Conservation (phyloP, 2,329 filamentous ascomycete genomes). For the Aspergillus eucalypticola region DNA sequence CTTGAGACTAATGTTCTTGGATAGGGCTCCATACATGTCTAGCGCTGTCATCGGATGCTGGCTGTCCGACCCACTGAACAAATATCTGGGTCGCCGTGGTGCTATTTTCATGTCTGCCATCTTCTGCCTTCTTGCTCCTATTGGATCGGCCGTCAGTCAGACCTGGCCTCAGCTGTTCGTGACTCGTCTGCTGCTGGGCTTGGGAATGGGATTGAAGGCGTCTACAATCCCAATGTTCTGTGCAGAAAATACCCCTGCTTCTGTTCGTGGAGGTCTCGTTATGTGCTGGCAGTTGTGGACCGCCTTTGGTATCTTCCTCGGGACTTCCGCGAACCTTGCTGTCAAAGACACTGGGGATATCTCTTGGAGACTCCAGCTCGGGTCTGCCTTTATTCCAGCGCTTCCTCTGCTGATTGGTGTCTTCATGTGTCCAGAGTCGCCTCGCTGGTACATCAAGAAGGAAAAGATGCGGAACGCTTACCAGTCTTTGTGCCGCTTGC, state of each 20-base stretch:
- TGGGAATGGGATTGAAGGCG: conserved; percentile 63
- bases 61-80: conserved; percentile 66
- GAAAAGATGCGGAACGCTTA: conserved; percentile 63
- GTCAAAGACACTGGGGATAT: conserved; percentile 61
- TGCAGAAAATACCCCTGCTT: conserved; percentile 57
- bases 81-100: conserved; percentile 60
- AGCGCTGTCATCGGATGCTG: conserved; percentile 61
- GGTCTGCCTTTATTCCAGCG: conserved; percentile 65
- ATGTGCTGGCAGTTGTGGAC: conserved; percentile 58
- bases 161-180: conserved; percentile 60
- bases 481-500: conserved; percentile 57
- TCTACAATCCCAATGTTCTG: conserved; percentile 59
- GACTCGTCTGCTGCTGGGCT: conserved; percentile 59
- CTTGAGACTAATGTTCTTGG: not conserved
- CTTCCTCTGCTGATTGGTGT: conserved; percentile 60
- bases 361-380: conserved; percentile 65
- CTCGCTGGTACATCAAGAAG: conserved; percentile 69
- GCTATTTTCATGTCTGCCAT: conserved; percentile 65
- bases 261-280: conserved; percentile 58
- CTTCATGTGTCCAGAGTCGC: conserved; percentile 65
- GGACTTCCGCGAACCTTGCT: conserved; percentile 65
- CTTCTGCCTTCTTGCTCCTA: conserved; percentile 66
- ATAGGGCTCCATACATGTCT: conserved; percentile 55
- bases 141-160: conserved; percentile 65
- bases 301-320: conserved; percentile 66